Evolutionary conservation across 148 eudicot species (phyloP), one percentile per base, ranked within the genome.

Genomic region (Amaranthus hypochondriacus): DNA sequence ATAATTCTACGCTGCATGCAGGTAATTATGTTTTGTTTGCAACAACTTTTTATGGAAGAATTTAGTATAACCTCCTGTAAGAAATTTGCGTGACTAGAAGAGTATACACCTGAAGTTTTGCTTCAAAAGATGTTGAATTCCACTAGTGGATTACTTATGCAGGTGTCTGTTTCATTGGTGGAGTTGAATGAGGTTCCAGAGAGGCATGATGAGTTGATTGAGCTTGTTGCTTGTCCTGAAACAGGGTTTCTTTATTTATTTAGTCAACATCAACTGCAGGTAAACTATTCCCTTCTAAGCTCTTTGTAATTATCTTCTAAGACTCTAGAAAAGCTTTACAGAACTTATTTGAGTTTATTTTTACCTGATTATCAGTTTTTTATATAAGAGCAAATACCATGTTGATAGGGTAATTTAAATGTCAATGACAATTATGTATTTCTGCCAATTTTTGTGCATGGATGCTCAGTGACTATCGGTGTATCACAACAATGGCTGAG

Each of bases 261-360:
- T 76, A 92, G 97, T 82, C 92, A 88, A 81, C 89, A 86, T 50
- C 98, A 94, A 72, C 78, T 94, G 78, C 98, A 94, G 98, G 97
- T 91, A 53, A 14, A 6, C 28, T 57, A 1, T 4, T 2, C 13
- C 28, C 7, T 44, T 61, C 43, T 9, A 56, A 56, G 4, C 60
- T 28, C 14, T 13, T 28, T 28, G 39, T 28, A 28, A 28, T 28
- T 28, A 28, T 28, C 39, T 28, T 28, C 39, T 28, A 28, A 28
- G 39, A 28, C 39, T 28, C 39, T 28, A 28, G 39, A 28, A 28
- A 28, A 28, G 39, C 0, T 28, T 28, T 60, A 66, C 59, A 28
- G 48, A 51, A 9, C 61, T 62, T 13, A 14, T 39, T 15, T 7
- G 3, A 3, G 39, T 57, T n/a, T 47, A 5, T 56, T 54, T 14